phyloP scores from a whole-genome alignment of 208 protist genomes.

The Acanthamoeba triangularis region DNA sequence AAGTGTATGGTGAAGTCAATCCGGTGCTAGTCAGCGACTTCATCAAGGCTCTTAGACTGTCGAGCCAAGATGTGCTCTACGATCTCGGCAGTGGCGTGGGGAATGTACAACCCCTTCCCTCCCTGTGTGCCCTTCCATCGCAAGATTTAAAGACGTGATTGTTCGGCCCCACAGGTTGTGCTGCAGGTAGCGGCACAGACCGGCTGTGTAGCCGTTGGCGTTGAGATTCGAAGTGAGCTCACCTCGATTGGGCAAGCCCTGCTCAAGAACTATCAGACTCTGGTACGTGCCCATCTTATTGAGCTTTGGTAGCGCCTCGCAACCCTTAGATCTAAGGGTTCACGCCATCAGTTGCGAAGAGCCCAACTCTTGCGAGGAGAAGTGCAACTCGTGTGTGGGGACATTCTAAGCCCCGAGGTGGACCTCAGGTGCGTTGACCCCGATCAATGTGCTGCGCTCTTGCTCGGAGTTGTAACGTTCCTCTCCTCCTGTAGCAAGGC shows the following conservation, averaged over 20 bases:
- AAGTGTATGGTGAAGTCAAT: constrained; percentile 60
- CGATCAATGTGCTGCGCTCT: background rate
- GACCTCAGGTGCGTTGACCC: background rate
- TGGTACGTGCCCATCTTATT: background rate
- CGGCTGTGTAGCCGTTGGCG: constrained; percentile 45
- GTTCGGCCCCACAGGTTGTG: background rate
- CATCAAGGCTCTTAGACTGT: background rate
- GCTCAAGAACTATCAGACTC: background rate
- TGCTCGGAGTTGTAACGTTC: background rate
- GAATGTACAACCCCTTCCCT: constrained; percentile 13
- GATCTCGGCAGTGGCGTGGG: constrained; percentile 52
- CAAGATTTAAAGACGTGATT: too few relatives aligned
- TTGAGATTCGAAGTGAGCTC: constrained; percentile 38
- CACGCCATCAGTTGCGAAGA: background rate
- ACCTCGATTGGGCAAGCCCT: background rate
- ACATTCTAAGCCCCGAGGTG: constrained; percentile 10
- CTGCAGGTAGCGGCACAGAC: constrained; percentile 41
- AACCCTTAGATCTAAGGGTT: background rate
- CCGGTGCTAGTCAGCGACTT: constrained; percentile 50
- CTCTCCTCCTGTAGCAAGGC: background rate
- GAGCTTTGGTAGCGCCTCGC: background rate
- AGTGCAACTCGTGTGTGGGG: constrained; percentile 54
- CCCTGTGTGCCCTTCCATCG: too few relatives aligned
- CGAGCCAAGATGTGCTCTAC: constrained; percentile 37
- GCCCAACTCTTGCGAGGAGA: background rate